A percentile compares a stretch with the other conserved stretches of the same genome.
phyloP scores from a whole-genome alignment of 768 basidiomycete species.

The Roridomyces roridus region DNA sequence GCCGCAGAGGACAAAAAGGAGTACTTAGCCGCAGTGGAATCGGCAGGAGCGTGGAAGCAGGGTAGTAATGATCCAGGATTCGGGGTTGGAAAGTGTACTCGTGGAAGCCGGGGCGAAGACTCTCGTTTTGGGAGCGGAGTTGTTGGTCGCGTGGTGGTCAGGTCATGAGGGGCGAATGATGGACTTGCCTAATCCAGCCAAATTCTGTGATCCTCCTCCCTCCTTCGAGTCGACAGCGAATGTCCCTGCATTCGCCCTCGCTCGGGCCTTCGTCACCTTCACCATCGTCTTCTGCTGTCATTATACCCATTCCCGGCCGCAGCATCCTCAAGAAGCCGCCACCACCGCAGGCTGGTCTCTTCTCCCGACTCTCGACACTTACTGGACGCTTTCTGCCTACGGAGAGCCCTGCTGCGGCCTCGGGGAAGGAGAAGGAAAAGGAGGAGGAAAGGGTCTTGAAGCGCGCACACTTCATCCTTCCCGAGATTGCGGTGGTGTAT shows the following conservation, averaged over 20 bases:
- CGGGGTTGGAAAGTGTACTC: too few relatives aligned
- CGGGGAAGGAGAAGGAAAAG: background rate
- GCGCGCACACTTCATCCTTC: constrained; percentile 90
- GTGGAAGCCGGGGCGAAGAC: too few relatives aligned
- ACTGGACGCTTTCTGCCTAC: constrained; percentile 72
- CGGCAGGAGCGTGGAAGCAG: too few relatives aligned
- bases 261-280: constrained; percentile 53
- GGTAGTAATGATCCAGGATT: too few relatives aligned
- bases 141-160: too few relatives aligned
- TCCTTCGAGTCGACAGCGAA: too few relatives aligned
- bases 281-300: constrained; percentile 84
- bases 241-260: constrained; percentile 24
- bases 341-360: constrained; percentile 68
- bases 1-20: too few relatives aligned
- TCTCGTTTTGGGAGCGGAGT: too few relatives aligned
- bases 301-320: constrained; percentile 81
- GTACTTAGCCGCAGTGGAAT: too few relatives aligned
- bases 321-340: constrained; percentile 83
- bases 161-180: too few relatives aligned
- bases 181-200: too few relatives aligned
- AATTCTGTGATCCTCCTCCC: too few relatives aligned
- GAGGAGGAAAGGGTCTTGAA: constrained; percentile 73
- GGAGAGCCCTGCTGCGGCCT: background rate
- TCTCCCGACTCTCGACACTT: constrained; percentile 53
- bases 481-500: constrained; percentile 85